Evolutionary conservation across 2,329 filamentous ascomycete species (phyloP), one percentile per base, ranked within the genome.

Genomic region (Coniosporium tulheliwenetii): DNA sequence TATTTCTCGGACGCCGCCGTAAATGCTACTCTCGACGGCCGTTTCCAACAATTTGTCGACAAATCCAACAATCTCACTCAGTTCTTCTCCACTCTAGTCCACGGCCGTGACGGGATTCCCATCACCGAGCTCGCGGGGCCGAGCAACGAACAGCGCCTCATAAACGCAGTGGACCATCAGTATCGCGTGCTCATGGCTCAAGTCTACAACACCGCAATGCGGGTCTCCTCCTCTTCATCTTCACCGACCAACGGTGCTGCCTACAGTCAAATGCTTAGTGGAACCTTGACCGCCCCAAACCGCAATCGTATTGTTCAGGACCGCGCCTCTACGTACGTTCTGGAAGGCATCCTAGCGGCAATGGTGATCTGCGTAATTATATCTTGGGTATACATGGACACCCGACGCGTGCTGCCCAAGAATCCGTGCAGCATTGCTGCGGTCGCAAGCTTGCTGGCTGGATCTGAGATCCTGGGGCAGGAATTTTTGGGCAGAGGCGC

Each of bases 351-450:
- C 12, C 36, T 37, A 12, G 36, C 36, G 12, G 10, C 16, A 12
- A 15, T 37, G 19, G 13, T 5, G 12, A 12, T 37, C 36, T 37
- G 36, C 8, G 36, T 10, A 29, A 19, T 19, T 12, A n/a, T 37
- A 2, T 12, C 19, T 12, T 7, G 13, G 12, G 13, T 12, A 12
- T 12, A 8, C 5, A 37, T 37, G 36, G 36, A 37, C 36, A 37
- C 36, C 14, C 36, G 36, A 12, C 5, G 16, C 14, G 19, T 54
- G 5, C 38, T 54, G 3, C 51, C 52, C 5, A 48, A 49, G 31
- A 52, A 53, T 30, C 53, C 53, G 10, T 46, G 43, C 35, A 54
- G 48, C 40, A 51, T 56, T 36, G 53, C 50, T 10, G 51, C 49
- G 2, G 44, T 49, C 10, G 49, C 49, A 5, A 50, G 43, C 10